Base-by-base conservation (phyloP, 1,139 yeast species). In the Protomyces pachydermus region DNA sequence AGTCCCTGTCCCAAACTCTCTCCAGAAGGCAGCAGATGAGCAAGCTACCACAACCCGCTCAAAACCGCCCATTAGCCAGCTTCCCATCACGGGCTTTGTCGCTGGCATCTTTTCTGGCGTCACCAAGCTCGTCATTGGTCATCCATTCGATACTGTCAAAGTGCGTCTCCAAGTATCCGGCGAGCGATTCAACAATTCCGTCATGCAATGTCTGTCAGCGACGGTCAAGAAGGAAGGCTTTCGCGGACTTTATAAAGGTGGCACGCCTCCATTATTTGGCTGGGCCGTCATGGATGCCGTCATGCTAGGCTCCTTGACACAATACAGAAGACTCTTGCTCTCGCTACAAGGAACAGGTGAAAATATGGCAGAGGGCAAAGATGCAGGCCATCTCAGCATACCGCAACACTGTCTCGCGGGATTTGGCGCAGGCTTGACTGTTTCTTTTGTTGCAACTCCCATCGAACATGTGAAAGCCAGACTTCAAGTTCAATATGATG, bases 361-460 rank as follows among this genome's bases (percentile, higher is more conserved):
- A 18, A 79, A 81, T 68, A 74, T 88, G 10, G 90, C 85, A 69
- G 77, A 82, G 1, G 81, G 86, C 60, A 76, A 79, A 60, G 75
- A 77, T 39, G 60, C 38, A 10, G 69, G 67, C 9, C 84, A 82
- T 70, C 76, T 91, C 67, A 96, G 96, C 1, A 74, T 89, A 16
- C 67, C 80, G 39, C 97, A 96, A 0, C 91, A 87, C 71, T 80
- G 87, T 39, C 75, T 86, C 16, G 93, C 96, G 0, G 95, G 96
- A n/a, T 78, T 81, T 2, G 70, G 81, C 66, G 84, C 95, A 16
- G 97, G 97, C 1, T 84, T 86, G 86, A 91, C 97, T 0, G 97
- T 91, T 9, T 86, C 95, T 54, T 87, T 91, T 76, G 93, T 91
- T 18, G 97, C 97, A 1, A 96, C 97, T 0, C 97, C 97, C 0